Evolutionary conservation across 176 grass and related monocot genomes (phyloP).

Genomic region (Aegilops longissima): DNA sequence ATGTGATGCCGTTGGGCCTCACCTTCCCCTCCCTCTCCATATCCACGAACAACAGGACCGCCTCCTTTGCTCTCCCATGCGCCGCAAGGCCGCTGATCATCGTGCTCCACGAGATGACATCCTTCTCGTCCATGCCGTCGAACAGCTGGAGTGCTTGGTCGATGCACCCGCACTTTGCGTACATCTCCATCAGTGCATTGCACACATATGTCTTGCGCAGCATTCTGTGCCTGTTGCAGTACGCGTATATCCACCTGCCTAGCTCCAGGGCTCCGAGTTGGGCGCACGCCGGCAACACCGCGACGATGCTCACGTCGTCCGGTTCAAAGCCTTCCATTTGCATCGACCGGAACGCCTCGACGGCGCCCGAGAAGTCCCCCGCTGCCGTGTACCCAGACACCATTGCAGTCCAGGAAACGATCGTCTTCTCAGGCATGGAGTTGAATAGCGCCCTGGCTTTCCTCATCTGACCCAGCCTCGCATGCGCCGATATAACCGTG

Average conservation of each 20-base stretch:
- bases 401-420: slow-evolving; percentile 63
- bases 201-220: slow-evolving; percentile 39
- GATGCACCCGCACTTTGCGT: slow-evolving; percentile 63
- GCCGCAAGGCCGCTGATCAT: slow-evolving; percentile 42
- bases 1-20: slow-evolving; percentile 53
- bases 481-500: slow-evolving; percentile 64
- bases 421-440: slow-evolving; percentile 50
- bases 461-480: slow-evolving; percentile 43
- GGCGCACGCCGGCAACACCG: slow-evolving; percentile 59
- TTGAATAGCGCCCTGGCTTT: slow-evolving; percentile 42
- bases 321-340: slow-evolving; percentile 53
- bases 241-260: slow-evolving; percentile 61
- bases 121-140: slow-evolving; percentile 36
- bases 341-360: slow-evolving; percentile 53
- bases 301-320: slow-evolving; percentile 61
- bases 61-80: slow-evolving; percentile 48
- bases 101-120: slow-evolving; percentile 74
- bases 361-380: slow-evolving; percentile 25
- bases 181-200: slow-evolving; percentile 73
- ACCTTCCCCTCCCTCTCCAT: slow-evolving; percentile 50
- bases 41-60: slow-evolving; percentile 37
- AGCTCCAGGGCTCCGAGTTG: slow-evolving; percentile 61
- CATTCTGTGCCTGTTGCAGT: slow-evolving; percentile 47
- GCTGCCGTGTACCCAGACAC: slow-evolving; percentile 53
- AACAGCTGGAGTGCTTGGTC: slow-evolving; percentile 53